phyloP scores from a whole-genome alignment of 225 moss, liverwort and hornwort species.

The Takakia lepidozioides region DNA sequence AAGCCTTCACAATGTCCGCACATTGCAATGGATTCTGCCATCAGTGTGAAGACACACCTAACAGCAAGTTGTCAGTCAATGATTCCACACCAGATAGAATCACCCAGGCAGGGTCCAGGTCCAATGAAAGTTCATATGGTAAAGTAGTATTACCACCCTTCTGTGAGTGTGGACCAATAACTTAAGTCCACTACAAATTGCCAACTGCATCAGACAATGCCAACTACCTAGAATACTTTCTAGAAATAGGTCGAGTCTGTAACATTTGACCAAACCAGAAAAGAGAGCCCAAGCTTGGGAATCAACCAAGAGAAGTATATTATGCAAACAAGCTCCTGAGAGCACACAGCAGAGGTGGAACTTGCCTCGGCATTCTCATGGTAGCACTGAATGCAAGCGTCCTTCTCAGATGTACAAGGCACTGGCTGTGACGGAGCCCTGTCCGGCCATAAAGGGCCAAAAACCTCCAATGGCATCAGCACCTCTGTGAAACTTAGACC shows the following conservation, averaged over 20 bases:
- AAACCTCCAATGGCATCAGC: not conserved
- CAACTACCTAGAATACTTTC: not conserved
- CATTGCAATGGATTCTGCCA: conserved; percentile 54
- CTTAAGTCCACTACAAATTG: not conserved
- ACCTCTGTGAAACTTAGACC: not conserved
- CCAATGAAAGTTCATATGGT: not conserved
- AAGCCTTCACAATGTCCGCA: conserved; percentile 41
- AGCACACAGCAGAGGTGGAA: too few relatives aligned
- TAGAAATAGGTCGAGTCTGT: not conserved
- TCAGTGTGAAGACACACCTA: conserved; percentile 1
- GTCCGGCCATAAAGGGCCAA: conserved; percentile 1
- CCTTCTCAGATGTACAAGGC: conserved; percentile 49
- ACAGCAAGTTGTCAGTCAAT: too few relatives aligned
- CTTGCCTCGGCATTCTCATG: conserved; percentile 31
- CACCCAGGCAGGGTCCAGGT: too few relatives aligned
- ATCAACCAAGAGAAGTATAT: too few relatives aligned
- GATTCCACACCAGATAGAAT: too few relatives aligned
- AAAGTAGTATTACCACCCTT: not conserved
- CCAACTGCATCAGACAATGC: not conserved
- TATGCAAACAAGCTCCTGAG: too few relatives aligned
- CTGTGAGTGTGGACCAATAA: not conserved
- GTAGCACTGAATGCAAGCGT: conserved; percentile 48
- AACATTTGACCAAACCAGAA: not conserved
- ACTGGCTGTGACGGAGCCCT: conserved; percentile 42
- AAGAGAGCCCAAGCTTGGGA: too few relatives aligned